These are phyloP conservation scores for Phytopythium chamaehyphon DNA, from an alignment of 352 stramenopile species.

Conservation along the genomic window DNA sequence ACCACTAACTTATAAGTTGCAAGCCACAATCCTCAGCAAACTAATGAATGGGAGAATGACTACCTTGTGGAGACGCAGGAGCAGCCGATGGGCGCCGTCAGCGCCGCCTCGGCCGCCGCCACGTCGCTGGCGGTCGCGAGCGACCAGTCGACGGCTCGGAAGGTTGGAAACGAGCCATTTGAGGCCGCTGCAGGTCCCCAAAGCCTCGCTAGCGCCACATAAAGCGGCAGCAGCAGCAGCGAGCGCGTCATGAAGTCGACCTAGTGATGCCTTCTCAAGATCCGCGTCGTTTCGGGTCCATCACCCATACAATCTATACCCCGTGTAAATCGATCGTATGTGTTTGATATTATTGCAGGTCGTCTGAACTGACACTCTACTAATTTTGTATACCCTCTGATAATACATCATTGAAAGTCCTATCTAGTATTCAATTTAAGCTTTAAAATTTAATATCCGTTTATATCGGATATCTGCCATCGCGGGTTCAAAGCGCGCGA, in stretches of 20 bases:
- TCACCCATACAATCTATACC: background rate
- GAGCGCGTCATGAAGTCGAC: background rate
- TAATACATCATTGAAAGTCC: too few species aligned
- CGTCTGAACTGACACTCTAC: too few species aligned
- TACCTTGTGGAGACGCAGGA: constrained; percentile 25
- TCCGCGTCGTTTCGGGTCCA: background rate
- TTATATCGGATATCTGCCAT: background rate
- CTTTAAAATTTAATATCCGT: too few species aligned
- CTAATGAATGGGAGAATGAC: too few species aligned
- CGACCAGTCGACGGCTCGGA: constrained; percentile 44
- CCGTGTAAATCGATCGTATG: background rate
- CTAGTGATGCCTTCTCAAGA: background rate
- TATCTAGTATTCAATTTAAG: too few species aligned
- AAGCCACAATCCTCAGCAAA: too few species aligned
- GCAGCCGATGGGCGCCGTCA: constrained; percentile 34
- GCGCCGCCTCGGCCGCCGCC: constrained; percentile 13
- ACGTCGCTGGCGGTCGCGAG: constrained; percentile 27
- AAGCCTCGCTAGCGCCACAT: background rate
- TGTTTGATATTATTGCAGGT: too few species aligned
- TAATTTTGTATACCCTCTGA: too few species aligned
- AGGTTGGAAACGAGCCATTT: constrained; percentile 7
- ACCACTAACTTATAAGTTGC: too few species aligned
- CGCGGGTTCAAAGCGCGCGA: background rate
- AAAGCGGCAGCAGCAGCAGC: constrained; percentile 1
- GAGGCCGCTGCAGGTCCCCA: background rate